A percentile compares a stretch with the other conserved stretches of the same genome.
Conservation (phyloP, 306 rosid species). For the Cucurbita ficifolia region DNA sequence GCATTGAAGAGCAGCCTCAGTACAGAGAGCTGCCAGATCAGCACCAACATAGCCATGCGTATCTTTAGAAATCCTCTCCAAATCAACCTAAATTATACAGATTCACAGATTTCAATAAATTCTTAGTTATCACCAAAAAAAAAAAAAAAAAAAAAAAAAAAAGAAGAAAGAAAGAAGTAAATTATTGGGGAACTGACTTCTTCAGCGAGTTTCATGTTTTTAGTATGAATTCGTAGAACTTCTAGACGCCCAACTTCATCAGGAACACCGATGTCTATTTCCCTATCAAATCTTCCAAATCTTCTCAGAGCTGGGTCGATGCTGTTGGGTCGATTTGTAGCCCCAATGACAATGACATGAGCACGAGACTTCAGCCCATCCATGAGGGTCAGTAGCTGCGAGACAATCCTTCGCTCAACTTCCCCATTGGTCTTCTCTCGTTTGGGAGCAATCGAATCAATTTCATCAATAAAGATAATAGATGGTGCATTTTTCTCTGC, state of each 20-base stretch:
- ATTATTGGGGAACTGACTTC: conserved; percentile 36
- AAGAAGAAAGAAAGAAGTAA: not conserved
- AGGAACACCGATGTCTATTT: conserved; percentile 91
- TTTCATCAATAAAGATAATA: conserved; percentile 84
- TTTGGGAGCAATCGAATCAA: conserved; percentile 96
- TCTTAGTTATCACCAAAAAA: not conserved
- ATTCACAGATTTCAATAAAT: not conserved
- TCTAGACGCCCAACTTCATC: conserved; percentile 94
- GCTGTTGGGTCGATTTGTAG: conserved; percentile 92
- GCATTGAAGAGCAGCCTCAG: conserved; percentile 98
- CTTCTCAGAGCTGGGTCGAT: conserved; percentile 95
- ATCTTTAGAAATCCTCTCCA: conserved; percentile 75
- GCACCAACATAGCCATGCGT: conserved; percentile 98
- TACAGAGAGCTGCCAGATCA: conserved; percentile 87
- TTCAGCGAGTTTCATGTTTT: conserved; percentile 93
- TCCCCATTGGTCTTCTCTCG: conserved; percentile 96
- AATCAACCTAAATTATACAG: conserved; percentile 51
- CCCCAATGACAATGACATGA: conserved; percentile 91
- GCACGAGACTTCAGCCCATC: conserved; percentile 92
- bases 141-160: no score
- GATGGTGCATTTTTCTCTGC: conserved; percentile 99
- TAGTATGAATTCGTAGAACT: conserved; percentile 92
- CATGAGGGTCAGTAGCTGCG: conserved; percentile 95
- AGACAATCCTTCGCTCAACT: conserved; percentile 94
- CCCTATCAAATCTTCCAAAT: conserved; percentile 97